A percentile compares a stretch with the other conserved stretches of the same genome.
Conservation (phyloP, 2,329 filamentous ascomycete genomes). For the Clonostachys rhizophaga region DNA sequence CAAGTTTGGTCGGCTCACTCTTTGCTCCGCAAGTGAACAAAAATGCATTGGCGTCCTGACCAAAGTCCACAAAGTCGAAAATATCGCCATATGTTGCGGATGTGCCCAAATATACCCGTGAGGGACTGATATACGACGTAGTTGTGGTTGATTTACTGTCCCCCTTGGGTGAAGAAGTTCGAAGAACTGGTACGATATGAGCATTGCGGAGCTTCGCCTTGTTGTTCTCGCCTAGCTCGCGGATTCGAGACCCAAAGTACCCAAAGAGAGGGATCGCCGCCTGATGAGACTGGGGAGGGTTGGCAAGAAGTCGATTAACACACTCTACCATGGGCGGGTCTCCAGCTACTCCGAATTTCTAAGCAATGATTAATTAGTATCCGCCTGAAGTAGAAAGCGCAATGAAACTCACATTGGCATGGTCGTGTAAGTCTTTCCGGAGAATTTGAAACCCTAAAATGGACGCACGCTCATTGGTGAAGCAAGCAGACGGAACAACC, state of each 20-base stretch:
- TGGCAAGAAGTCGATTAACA: conserved; percentile 65
- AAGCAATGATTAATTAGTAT: not conserved
- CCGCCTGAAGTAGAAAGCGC: not conserved
- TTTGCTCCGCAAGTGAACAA: conserved; percentile 86
- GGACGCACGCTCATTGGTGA: conserved; percentile 71
- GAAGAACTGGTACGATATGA: conserved; percentile 65
- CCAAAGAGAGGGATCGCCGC: conserved; percentile 71
- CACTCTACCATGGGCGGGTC: conserved; percentile 79
- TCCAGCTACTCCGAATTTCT: conserved; percentile 78
- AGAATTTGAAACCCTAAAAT: conserved; percentile 80
- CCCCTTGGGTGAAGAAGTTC: conserved; percentile 16
- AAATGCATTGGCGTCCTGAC: conserved; percentile 81
- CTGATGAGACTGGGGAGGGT: conserved; percentile 62
- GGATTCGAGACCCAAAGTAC: conserved; percentile 76
- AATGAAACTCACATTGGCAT: conserved; percentile 54
- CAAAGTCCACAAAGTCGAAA: conserved; percentile 96
- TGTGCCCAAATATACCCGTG: conserved; percentile 74
- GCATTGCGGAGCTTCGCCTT: conserved; percentile 58
- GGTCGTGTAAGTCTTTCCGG: conserved; percentile 67
- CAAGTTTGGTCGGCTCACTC: conserved; percentile 79
- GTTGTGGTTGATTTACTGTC: conserved; percentile 33
- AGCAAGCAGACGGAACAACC: conserved; percentile 72
- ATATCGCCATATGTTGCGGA: conserved; percentile 74
- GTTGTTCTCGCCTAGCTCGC: conserved; percentile 63
- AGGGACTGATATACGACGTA: conserved; percentile 52